phyloP scores from a whole-genome alignment of 805 yeast species.

The Nematodospora valgi region DNA sequence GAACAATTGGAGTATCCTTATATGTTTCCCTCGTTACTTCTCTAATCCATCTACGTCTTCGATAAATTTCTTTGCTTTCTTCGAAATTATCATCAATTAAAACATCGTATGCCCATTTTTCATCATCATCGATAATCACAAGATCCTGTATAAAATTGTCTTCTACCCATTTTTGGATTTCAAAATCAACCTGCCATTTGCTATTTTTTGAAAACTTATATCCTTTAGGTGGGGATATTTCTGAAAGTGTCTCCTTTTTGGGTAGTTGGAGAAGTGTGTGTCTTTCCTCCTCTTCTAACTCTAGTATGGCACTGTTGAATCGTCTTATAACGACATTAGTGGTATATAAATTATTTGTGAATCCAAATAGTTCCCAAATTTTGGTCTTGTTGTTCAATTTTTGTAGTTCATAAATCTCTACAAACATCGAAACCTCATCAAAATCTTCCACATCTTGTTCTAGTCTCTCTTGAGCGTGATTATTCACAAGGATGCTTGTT shows the following conservation, averaged over 20 bases:
- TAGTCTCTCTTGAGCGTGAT: constrained; percentile 13
- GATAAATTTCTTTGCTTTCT: constrained; percentile 16
- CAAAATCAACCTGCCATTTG: constrained; percentile 66
- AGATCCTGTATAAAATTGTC: constrained; percentile 46
- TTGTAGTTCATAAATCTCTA: constrained; percentile 71
- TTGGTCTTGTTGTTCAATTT: constrained; percentile 43
- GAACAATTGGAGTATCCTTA: constrained; percentile 1
- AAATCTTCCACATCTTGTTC: constrained; percentile 24
- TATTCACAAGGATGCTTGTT: constrained; percentile 11
- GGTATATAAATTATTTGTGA: constrained; percentile 51
- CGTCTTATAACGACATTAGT: constrained; percentile 27
- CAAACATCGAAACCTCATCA: constrained; percentile 38
- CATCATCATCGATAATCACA: constrained; percentile 64
- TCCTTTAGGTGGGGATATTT: constrained; percentile 53
- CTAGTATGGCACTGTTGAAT: constrained; percentile 4
- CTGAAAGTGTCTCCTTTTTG: constrained; percentile 21
- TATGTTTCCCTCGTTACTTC: constrained; percentile 9
- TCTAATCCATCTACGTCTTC: constrained; percentile 71
- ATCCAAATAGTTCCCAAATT: constrained; percentile 66
- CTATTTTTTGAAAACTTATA: constrained; percentile 48
- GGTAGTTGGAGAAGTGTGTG: not conserved
- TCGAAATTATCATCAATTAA: constrained; percentile 18
- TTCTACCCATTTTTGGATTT: constrained; percentile 63
- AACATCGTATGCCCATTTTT: constrained; percentile 83
- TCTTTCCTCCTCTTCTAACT: not conserved